phyloP scores from a whole-genome alignment of 495 filamentous ascomycete species.

The Xylaria grammica region DNA sequence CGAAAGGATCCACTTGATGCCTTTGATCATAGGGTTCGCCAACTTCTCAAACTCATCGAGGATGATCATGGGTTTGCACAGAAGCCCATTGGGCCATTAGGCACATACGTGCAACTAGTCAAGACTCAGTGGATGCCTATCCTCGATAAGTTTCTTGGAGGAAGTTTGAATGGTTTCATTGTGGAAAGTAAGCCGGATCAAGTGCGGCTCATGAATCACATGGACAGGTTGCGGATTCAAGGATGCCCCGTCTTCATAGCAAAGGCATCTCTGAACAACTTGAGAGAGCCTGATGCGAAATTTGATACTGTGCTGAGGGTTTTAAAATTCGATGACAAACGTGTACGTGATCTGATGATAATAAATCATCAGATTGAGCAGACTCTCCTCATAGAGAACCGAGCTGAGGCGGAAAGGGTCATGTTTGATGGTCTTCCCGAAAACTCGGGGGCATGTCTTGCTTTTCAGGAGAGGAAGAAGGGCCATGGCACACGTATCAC shows the following conservation, averaged over 20 bases:
- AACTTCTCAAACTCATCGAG: conserved; percentile 69
- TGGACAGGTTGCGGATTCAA: conserved; percentile 60
- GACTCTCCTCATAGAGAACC: conserved; percentile 72
- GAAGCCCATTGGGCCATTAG: conserved; percentile 85
- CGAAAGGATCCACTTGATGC: conserved; percentile 45
- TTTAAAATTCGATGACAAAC: conserved; percentile 79
- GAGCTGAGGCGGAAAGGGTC: conserved; percentile 66
- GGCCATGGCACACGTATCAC: conserved; percentile 69
- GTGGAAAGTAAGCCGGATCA: conserved; percentile 77
- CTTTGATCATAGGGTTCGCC: conserved; percentile 66
- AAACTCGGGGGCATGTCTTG: conserved; percentile 76
- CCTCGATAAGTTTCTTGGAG: conserved; percentile 74
- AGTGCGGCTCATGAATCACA: conserved; percentile 62
- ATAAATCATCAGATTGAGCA: conserved; percentile 86
- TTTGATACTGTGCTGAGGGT: conserved; percentile 80
- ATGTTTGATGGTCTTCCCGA: conserved; percentile 70
- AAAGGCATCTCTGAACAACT: conserved; percentile 62
- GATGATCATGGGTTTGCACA: conserved; percentile 67
- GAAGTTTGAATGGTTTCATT: conserved; percentile 72
- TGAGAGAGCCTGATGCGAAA: conserved; percentile 71
- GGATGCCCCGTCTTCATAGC: conserved; percentile 70
- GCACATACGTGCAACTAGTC: conserved; percentile 71
- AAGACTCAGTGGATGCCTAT: conserved; percentile 86
- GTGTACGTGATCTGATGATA: conserved; percentile 80
- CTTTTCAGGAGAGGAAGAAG: conserved; percentile 60